Evolutionary conservation across 2,329 filamentous ascomycete species (phyloP), one percentile per base, ranked within the genome.

Genomic region (Claviceps capensis): DNA sequence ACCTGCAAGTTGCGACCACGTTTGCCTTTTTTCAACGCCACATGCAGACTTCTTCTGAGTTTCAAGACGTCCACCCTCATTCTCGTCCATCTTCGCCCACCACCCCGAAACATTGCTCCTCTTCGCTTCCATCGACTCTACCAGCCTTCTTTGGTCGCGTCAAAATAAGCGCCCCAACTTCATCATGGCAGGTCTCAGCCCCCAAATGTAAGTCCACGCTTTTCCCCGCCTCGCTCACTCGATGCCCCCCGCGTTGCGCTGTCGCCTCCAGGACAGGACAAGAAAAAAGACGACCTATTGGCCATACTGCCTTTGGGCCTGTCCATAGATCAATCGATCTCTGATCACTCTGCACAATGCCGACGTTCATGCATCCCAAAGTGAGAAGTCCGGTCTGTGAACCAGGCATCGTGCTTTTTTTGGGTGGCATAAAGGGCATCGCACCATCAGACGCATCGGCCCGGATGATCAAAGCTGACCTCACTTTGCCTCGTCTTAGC

Each of bases 171-270:
- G 17, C n/a, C 41, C 26, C 11, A 14, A 40, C 4, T 52, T 38
- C 67, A 81, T 69, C 67, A 84, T 83, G 81, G 79, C 69, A 62
- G 69, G 69, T 54, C 69, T 85, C 61, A 81, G 73, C 63, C 76
- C 81, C 61, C 81, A 84, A 68, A 73, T 84, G 81, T 84, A 73
- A 65, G 78, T 56, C 23, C 17, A 23, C 11, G 36, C 47, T 34
- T 23, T 40, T 19, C 5, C 13, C 14, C 17, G 19, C 37, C 8
- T 30, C 26, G 16, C 43, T 19, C 36, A 3, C 36, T 30, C 8
- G 13, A 51, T 38, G 30, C 8, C 34, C 47, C 14, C 43, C 37
- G n/a, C 50, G 26, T 36, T 16, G 14, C 41, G 14, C 23, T 9
- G 26, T 34, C 44, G 44, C 26, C 44, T 36, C 6, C 23, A 34